Base-by-base conservation (phyloP, 345 rosid species). In the Salix udensis region DNA sequence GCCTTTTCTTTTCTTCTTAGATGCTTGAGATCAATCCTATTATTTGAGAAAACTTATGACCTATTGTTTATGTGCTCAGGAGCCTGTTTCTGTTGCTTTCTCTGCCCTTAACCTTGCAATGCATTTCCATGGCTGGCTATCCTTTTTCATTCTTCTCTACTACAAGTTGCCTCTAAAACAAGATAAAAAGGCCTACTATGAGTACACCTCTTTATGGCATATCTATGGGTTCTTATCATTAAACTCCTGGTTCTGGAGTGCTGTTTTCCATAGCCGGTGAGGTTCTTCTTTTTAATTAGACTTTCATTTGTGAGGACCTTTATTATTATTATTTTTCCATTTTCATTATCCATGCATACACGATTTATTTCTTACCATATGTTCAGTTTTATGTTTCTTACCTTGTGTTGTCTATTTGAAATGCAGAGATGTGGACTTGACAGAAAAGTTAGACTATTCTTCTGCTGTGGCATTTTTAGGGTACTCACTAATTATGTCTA, bases 241-340 rank as follows among this genome's bases (percentile, higher is more conserved):
- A 92, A 95, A 91, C 73, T 78, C 89, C 77, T 94, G 94, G 96
- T 84, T 95, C 73, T 95, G 98, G 97, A 88, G 96, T 86, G 83
- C 88, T 79, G 88, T 89, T 70, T 93, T 91, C 81, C 98, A 91
- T 73, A 86, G 89, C 82, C 88, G 92, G 98, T 94, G 83, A 82
- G 86, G 73, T 74, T 64, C 77, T 78, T 1, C 23, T 61, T 55
- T 24, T 28, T n/a, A 4, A 24, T 19, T 21, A 53, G 37, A 18
- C 26, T 61, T 76, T 5, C 24, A 4, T 74, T 10, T 4, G 52
- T 30, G 15, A 9, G 67, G 36, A 23, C 31, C 53, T 52, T 19
- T 19, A 30, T 31, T 6, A 14, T 70, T 70, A 44, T 44, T 0
- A 11, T 44, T 12, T 44, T 44, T 44, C 12, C 48, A 44, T 44